Percentiles rank a stretch among this genome's conserved stretches.
Conservation (phyloP, 225 moss, liverwort and hornwort species). For the Thuidium tamariscinum region DNA sequence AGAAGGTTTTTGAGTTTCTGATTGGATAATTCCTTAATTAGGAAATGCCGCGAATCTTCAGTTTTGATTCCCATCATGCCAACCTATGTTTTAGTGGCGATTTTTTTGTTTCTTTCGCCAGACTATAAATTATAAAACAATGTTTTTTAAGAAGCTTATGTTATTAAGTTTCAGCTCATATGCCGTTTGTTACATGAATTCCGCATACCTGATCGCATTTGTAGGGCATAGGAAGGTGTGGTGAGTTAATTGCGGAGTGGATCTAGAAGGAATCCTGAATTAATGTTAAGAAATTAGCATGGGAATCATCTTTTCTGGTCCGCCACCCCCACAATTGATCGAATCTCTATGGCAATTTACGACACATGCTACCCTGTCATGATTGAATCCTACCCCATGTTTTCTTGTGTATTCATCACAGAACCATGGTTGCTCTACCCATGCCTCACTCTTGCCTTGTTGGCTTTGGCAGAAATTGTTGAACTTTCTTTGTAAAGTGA, state of each 20-base stretch:
- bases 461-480: not conserved
- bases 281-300: not conserved
- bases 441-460: not conserved
- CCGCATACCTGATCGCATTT: not conserved
- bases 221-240: not conserved
- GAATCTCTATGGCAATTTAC: not conserved
- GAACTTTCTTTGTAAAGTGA: not conserved
- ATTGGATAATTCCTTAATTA: not conserved
- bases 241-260: not conserved
- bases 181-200: not conserved
- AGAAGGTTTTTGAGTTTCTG: not conserved
- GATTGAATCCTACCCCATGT: not conserved
- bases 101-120: not conserved
- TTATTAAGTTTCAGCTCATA: not conserved
- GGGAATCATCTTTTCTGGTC: not conserved
- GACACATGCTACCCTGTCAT: not conserved
- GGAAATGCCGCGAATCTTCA: not conserved
- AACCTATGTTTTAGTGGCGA: not conserved
- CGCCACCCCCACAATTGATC: not conserved
- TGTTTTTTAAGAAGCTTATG: not conserved
- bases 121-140: not conserved
- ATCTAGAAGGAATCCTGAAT: not conserved
- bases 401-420: not conserved
- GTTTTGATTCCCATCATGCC: not conserved
- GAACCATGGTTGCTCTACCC: not conserved